Percentiles rank a stretch among this genome's conserved stretches.
These are phyloP conservation scores for Stephania japonica DNA, from an alignment of 164 flowering plant species.

Conservation along the genomic window DNA sequence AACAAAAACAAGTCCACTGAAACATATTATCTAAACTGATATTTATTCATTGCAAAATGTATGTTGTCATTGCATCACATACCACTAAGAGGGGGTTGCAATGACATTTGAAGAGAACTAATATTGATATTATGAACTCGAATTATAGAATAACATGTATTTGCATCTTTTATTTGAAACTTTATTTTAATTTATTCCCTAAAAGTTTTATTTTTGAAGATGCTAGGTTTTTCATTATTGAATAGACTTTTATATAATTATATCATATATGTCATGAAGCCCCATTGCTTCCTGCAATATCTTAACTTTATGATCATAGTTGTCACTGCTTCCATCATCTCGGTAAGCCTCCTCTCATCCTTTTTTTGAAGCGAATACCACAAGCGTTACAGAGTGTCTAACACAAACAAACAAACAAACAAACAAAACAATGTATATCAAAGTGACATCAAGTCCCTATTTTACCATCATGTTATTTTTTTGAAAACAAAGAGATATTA, in stretches of 20 bases:
- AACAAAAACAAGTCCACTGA: too few species aligned
- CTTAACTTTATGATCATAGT: background rate
- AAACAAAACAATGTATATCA: background rate
- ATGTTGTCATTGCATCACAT: too few species aligned
- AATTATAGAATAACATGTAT: too few species aligned
- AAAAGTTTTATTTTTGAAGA: background rate
- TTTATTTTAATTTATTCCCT: too few species aligned
- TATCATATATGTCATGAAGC: background rate
- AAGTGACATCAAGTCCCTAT: background rate
- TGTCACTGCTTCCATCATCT: background rate
- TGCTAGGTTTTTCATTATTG: background rate
- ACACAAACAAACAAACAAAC: background rate
- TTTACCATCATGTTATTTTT: too few species aligned
- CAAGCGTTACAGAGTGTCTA: background rate
- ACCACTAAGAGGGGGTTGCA: too few species aligned
- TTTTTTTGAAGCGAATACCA: constrained; percentile 1
- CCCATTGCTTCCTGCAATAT: background rate
- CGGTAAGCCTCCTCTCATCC: background rate
- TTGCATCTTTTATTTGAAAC: too few species aligned
- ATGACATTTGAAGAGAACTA: too few species aligned
- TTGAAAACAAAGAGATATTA: background rate
- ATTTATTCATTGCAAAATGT: too few species aligned
- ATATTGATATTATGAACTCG: too few species aligned
- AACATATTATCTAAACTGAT: too few species aligned
- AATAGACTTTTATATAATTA: background rate